Percentiles rank a stretch among this genome's conserved stretches.
Conservation (phyloP, 1,284 basidiomycete species). For the Ceratobasidium sp. region DNA sequence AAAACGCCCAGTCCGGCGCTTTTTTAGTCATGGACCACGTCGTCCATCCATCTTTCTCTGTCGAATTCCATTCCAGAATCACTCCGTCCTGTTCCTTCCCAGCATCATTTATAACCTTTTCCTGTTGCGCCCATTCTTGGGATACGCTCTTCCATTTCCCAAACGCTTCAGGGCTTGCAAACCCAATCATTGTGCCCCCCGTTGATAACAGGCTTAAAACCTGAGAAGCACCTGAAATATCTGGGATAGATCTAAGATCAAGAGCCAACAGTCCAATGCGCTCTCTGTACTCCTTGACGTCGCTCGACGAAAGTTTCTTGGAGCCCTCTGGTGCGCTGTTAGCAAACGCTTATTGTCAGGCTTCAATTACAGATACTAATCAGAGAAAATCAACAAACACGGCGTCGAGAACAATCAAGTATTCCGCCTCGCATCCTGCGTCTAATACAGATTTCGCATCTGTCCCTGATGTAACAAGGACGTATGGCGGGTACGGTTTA, state of each 20-base stretch:
- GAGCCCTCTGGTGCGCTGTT: constrained; percentile 13
- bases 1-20: constrained; percentile 43
- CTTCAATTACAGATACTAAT: background rate
- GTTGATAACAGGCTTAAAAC: constrained; percentile 3
- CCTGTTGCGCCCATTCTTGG: constrained; percentile 4
- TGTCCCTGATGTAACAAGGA: constrained; percentile 17
- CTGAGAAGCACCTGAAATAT: background rate
- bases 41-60: constrained; percentile 9
- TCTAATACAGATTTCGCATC: constrained; percentile 8
- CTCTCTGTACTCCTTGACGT: constrained; percentile 2
- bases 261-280: constrained; percentile 16
- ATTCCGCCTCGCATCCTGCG: constrained; percentile 26
- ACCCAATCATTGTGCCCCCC: constrained; percentile 34
- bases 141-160: background rate
- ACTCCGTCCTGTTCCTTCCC: constrained; percentile 25
- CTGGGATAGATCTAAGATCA: background rate
- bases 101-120: background rate
- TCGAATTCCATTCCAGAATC: background rate
- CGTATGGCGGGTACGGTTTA: constrained; percentile 33
- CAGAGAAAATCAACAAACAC: background rate
- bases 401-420: constrained; percentile 27
- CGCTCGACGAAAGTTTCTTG: background rate
- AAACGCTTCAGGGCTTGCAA: background rate
- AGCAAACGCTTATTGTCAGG: background rate
- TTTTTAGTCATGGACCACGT: constrained; percentile 25